Percentiles rank a stretch among this genome's conserved stretches.
phyloP scores from a whole-genome alignment of 805 yeast species.

The Candida glaebosa region DNA sequence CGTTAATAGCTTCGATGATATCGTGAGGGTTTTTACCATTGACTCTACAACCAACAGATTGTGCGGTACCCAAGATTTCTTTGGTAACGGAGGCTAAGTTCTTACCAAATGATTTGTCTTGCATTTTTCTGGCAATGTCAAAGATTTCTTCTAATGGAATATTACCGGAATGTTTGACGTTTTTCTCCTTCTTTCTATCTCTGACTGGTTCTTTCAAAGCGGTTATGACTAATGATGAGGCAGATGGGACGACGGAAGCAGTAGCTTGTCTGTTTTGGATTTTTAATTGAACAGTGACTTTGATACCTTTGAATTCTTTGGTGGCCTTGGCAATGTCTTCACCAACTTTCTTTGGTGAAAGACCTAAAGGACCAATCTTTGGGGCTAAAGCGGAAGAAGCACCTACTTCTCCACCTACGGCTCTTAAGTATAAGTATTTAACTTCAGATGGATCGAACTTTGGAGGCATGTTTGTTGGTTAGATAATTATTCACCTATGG shows the following conservation, averaged over 20 bases:
- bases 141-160: constrained; percentile 93
- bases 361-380: constrained; percentile 99
- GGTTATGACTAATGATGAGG: constrained; percentile 97
- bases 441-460: constrained; percentile 99
- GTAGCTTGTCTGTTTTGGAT: constrained; percentile 99
- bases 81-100: constrained; percentile 93
- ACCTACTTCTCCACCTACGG: constrained; percentile 99
- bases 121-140: constrained; percentile 97
- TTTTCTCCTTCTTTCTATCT: constrained; percentile 99
- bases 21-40: constrained; percentile 99
- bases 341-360: constrained; percentile 99
- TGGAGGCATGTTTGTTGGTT: constrained; percentile 73
- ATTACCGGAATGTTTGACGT: constrained; percentile 99
- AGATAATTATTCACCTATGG: not conserved
- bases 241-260: constrained; percentile 98
- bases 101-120: constrained; percentile 97
- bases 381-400: constrained; percentile 99
- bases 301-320: constrained; percentile 97
- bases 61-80: constrained; percentile 99
- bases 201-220: constrained; percentile 99
- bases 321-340: constrained; percentile 99
- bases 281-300: constrained; percentile 97
- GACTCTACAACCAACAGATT: constrained; percentile 99
- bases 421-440: constrained; percentile 97
- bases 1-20: constrained; percentile 96